Evolutionary conservation across 2,329 filamentous ascomycete genomes (phyloP).

Genomic region (Fragosphaeria purpurea): DNA sequence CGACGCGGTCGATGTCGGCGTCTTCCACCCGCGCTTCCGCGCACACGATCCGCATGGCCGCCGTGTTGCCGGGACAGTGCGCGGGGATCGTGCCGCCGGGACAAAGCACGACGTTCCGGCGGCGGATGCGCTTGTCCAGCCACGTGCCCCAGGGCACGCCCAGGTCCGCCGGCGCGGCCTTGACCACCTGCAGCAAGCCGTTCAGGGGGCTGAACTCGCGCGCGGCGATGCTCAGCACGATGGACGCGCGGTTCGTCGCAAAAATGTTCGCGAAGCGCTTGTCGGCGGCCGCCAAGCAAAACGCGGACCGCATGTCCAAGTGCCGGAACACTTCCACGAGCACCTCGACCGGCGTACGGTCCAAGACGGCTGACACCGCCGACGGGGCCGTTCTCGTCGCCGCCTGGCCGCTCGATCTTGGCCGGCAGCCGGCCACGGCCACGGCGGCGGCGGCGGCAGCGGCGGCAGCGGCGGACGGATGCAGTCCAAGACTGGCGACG

Average conservation of each 20-base stretch:
- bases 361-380: conserved; percentile 19
- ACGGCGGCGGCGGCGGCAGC: too few relatives aligned
- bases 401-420: too few relatives aligned
- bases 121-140: conserved; percentile 28
- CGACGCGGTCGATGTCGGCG: conserved; percentile 19
- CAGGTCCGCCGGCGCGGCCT: conserved; percentile 29
- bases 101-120: conserved; percentile 20
- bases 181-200: conserved; percentile 36
- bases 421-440: too few relatives aligned
- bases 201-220: conserved; percentile 34
- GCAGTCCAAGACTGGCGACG: not conserved
- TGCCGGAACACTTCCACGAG: conserved; percentile 37
- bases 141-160: conserved; percentile 23
- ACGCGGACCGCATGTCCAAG: conserved; percentile 31
- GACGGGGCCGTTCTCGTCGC: too few relatives aligned
- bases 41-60: conserved; percentile 2
- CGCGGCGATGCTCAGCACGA: conserved; percentile 32
- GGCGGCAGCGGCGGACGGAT: not conserved
- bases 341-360: conserved; percentile 32
- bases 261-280: conserved; percentile 32
- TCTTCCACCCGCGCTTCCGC: conserved; percentile 13
- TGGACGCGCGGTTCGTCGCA: conserved; percentile 26
- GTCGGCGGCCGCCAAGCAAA: conserved; percentile 27
- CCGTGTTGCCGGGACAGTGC: conserved; percentile 1
- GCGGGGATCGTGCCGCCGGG: conserved; percentile 8